phyloP scores from a whole-genome alignment of 176 grass and related monocot genomes.

The Musa itinerans region DNA sequence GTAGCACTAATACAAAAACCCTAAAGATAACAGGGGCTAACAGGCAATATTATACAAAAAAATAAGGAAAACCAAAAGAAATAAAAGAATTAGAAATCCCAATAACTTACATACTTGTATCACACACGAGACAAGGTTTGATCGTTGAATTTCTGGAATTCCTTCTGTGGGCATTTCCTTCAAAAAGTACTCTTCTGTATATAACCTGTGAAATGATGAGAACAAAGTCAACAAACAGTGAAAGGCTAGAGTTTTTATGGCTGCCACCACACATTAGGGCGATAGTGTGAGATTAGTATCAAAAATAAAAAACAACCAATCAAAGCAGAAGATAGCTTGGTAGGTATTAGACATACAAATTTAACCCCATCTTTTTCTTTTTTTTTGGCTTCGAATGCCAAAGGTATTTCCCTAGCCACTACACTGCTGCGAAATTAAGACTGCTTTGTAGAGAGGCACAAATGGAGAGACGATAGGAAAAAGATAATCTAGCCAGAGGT shows the following conservation, averaged over 20 bases:
- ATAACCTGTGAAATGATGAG: constrained; percentile 51
- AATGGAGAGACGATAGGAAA: background rate
- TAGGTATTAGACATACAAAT: too few relatives aligned
- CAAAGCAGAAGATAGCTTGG: background rate
- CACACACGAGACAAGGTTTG: constrained; percentile 85
- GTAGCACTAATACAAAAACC: background rate
- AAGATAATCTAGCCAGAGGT: background rate
- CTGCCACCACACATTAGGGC: background rate
- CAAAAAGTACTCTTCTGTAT: constrained; percentile 90
- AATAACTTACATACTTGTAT: constrained; percentile 56
- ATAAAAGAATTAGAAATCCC: background rate
- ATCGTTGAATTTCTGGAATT: constrained; percentile 93
- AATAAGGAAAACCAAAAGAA: background rate
- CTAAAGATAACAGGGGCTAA: too few relatives aligned
- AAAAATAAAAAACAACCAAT: background rate
- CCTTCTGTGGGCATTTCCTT: constrained; percentile 86
- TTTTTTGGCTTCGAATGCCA: background rate
- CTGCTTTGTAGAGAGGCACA: background rate
- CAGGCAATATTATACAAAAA: background rate
- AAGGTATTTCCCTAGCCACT: background rate
- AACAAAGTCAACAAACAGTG: constrained; percentile 16
- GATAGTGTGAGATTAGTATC: background rate
- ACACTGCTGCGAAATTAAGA: background rate
- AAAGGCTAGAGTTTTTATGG: background rate
- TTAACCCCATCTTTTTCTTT: too few relatives aligned